These are phyloP conservation scores for Ophiostoma australiae DNA, from an alignment of 2,329 filamentous ascomycete species.

Conservation along the genomic window DNA sequence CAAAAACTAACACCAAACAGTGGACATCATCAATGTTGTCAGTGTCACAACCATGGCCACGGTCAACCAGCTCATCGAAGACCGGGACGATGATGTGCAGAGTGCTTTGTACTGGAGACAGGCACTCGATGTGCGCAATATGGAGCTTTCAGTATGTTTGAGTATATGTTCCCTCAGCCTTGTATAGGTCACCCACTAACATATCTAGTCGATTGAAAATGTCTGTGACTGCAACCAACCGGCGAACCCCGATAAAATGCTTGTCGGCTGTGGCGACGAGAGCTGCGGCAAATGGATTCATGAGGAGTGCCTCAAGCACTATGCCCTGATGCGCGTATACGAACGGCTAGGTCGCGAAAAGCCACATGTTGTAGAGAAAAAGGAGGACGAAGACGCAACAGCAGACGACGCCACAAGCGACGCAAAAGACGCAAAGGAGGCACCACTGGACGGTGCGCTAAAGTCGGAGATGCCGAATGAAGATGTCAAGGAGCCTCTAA, in stretches of 20 bases:
- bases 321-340: conserved; percentile 48
- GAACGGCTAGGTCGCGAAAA: conserved; percentile 47
- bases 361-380: conserved; percentile 40
- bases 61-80: conserved; percentile 65
- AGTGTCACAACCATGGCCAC: conserved; percentile 59
- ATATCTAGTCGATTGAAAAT: conserved; percentile 46
- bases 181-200: background rate
- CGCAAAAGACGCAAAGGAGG: background rate
- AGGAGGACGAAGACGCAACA: conserved; percentile 30
- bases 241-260: conserved; percentile 56
- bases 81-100: conserved; percentile 59
- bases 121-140: conserved; percentile 53
- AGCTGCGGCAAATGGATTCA: conserved; percentile 59
- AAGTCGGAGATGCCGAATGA: conserved; percentile 32
- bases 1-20: conserved; percentile 33
- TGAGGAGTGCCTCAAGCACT: conserved; percentile 56
- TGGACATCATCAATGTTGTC: conserved; percentile 71
- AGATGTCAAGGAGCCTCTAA: conserved; percentile 44
- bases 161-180: background rate
- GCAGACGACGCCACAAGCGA: background rate
- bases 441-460: conserved; percentile 24
- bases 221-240: conserved; percentile 57
- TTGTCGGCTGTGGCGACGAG: conserved; percentile 54
- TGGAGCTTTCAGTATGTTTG: conserved; percentile 50
- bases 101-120: conserved; percentile 60